Evolutionary conservation across 441 rosid genomes (phyloP), one percentile per base, ranked within the genome.

Genomic region (Viola pubescens): DNA sequence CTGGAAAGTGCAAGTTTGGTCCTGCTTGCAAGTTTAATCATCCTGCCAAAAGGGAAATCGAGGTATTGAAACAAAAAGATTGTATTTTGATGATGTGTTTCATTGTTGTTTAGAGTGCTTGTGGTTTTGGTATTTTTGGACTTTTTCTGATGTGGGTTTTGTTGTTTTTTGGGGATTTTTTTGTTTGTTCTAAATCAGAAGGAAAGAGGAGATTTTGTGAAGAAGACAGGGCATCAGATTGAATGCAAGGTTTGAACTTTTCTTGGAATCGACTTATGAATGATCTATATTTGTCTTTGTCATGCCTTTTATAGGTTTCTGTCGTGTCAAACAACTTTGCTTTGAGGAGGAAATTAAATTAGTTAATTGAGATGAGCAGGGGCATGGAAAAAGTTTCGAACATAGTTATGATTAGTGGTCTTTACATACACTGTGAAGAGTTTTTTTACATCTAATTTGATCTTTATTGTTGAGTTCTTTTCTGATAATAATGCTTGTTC

Each of bases 1-100:
- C 86, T 11, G 96, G 96, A 9, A 70, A 65, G 45, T 89, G 98
- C 84, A 92, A 84, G 67, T 92, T 67, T 60, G 98, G 90, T 53
- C 77, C 78, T 11, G 73, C 48, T 69, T 89, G 98, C 87, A 89
- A 82, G 83, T 89, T 89, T 68, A 92, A 87, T 62, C 98, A 92
- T 40, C 97, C 97, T 39, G 64, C 79, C 57, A 71, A 65, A 10
- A 62, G 74, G 60, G 81, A 69, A 70, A 60, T 39, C 75, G 83
- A 76, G 86, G 97, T 89, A 63, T 41, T 50, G 26, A 19, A 19
- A 19, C 1, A 19, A 19, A 19, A 19, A 19, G 26, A 19, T 19
- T 19, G 26, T 19, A 19, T 19, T 19, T 19, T 19, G 0, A 19
- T 19, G 26, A 19, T 19, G 26, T 19, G 1, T 19, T 19, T 19